Conservation (phyloP, 2,329 filamentous ascomycete species). For the Colletotrichum siamense region DNA sequence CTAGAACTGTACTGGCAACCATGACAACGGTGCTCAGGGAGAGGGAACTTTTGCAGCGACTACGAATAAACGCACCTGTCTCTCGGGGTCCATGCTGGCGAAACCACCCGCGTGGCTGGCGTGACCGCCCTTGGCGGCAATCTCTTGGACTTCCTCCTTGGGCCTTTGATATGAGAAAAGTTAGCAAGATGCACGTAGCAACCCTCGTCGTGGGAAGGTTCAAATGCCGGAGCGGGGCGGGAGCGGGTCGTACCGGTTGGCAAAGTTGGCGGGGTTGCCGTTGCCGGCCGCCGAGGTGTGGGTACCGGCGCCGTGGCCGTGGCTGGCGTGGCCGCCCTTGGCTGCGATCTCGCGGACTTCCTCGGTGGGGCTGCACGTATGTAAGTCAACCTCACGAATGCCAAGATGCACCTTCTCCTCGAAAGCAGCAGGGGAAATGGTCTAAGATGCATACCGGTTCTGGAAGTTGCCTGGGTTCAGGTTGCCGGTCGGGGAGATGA, state of each 20-base stretch:
- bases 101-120: slow-evolving; percentile 42
- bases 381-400: neutral
- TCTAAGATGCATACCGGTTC: slow-evolving; percentile 15
- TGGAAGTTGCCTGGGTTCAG: slow-evolving; percentile 26
- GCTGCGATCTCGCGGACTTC: slow-evolving; percentile 47
- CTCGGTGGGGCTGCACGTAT: slow-evolving; percentile 24
- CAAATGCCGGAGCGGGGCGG: neutral
- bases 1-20: fast-evolving
- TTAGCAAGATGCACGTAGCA: neutral
- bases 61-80: slow-evolving; percentile 38
- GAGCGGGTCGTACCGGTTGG: slow-evolving; percentile 20
- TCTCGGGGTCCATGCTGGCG: slow-evolving; percentile 46
- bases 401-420: too few relatives aligned
- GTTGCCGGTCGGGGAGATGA: slow-evolving; percentile 1
- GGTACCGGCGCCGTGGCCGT: slow-evolving; percentile 27
- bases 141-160: slow-evolving; percentile 48
- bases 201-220: neutral
- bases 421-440: too few relatives aligned
- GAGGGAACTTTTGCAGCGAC: slow-evolving; percentile 26
- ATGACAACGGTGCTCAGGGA: neutral
- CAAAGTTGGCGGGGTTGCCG: slow-evolving; percentile 24
- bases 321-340: slow-evolving; percentile 43
- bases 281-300: neutral
- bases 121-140: slow-evolving; percentile 47
- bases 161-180: slow-evolving; percentile 26